phyloP scores from a whole-genome alignment of 1,139 yeast genomes.

The Magnusiomyces sp. region DNA sequence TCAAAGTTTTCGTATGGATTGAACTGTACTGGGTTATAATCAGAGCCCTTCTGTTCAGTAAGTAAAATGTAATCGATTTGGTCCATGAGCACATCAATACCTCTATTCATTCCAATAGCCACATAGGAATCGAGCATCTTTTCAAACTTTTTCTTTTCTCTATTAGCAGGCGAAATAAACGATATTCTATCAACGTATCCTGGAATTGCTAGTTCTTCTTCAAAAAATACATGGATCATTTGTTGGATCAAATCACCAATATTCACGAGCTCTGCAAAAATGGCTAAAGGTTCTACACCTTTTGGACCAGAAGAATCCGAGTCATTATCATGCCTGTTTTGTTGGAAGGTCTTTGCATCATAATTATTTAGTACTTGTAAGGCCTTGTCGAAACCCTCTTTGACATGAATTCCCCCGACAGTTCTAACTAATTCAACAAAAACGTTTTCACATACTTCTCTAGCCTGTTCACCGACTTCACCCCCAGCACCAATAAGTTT shows the following conservation, averaged over 20 bases:
- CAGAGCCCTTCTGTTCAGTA: conserved; percentile 46
- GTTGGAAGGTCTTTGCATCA: conserved; percentile 48
- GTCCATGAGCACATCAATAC: conserved; percentile 77
- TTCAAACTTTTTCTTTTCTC: conserved; percentile 73
- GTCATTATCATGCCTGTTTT: conserved; percentile 21
- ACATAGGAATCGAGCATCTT: conserved; percentile 76
- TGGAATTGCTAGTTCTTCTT: conserved; percentile 64
- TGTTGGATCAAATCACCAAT: conserved; percentile 89
- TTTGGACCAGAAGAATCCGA: conserved; percentile 16
- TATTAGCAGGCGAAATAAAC: conserved; percentile 70
- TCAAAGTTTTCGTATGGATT: background rate
- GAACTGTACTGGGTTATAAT: conserved; percentile 25
- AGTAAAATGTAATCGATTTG: conserved; percentile 54
- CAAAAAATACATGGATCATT: conserved; percentile 85
- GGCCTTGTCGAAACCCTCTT: conserved; percentile 78
- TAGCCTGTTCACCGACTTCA: conserved; percentile 28
- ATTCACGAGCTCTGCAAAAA: conserved; percentile 83
- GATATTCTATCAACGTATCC: conserved; percentile 64
- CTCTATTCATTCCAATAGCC: conserved; percentile 85
- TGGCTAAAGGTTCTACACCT: conserved; percentile 69
- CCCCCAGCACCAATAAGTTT: conserved; percentile 28
- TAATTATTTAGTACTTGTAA: conserved; percentile 59
- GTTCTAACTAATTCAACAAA: conserved; percentile 58
- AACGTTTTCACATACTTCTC: conserved; percentile 42
- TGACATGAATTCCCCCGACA: conserved; percentile 65